Evolutionary conservation across 108 stramenopile genomes (phyloP).

Genomic region (Conticribra guillardii): DNA sequence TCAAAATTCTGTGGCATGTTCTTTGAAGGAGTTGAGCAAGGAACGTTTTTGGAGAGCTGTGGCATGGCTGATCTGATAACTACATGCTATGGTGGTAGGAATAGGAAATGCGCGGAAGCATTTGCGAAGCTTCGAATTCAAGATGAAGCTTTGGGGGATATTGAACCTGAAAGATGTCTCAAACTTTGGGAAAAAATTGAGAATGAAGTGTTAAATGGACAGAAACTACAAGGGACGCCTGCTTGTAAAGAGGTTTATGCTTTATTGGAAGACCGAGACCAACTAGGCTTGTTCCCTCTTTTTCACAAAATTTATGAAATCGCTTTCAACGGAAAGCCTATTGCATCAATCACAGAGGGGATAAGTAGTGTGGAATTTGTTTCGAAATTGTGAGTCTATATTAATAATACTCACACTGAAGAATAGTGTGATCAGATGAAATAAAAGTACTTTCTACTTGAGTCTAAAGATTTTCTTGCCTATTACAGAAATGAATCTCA

Average conservation of each 20-base stretch:
- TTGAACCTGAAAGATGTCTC: slow-evolving; percentile 46
- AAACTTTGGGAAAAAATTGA: slow-evolving; percentile 80
- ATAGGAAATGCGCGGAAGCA: slow-evolving; percentile 93
- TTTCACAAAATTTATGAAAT: slow-evolving; percentile 87
- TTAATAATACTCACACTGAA: no score
- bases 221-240: slow-evolving; percentile 93
- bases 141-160: slow-evolving; percentile 20
- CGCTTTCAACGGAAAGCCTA: slow-evolving; percentile 68
- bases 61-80: slow-evolving; percentile 98
- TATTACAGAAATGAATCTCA: slow-evolving; percentile 45
- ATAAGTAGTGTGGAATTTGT: slow-evolving; percentile 7
- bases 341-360: slow-evolving; percentile 71
- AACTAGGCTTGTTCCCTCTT: slow-evolving; percentile 82
- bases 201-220: slow-evolving; percentile 84
- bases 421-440: no score
- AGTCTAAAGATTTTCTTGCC: no score
- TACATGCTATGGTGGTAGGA: slow-evolving; percentile 96
- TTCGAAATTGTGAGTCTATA: slow-evolving; percentile 13
- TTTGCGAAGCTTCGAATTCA: slow-evolving; percentile 66
- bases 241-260: slow-evolving; percentile 85
- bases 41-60: slow-evolving; percentile 92
- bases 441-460: no score
- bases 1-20: slow-evolving; percentile 87
- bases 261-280: slow-evolving; percentile 63
- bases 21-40: slow-evolving; percentile 74